phyloP scores from a whole-genome alignment of 305 asterid species.

The Solanum hybrid region DNA sequence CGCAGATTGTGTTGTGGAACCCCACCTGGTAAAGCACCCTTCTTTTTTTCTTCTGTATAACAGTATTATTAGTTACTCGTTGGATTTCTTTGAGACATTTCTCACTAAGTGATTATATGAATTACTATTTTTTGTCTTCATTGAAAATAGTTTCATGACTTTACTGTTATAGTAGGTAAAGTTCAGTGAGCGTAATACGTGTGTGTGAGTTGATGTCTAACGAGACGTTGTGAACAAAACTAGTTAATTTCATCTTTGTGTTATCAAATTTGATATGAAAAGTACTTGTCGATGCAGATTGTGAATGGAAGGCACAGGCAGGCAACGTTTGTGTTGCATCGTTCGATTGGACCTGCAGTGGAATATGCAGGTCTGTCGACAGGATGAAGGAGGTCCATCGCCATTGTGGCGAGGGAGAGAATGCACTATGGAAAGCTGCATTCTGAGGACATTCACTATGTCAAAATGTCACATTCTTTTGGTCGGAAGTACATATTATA shows the following conservation, averaged over 20 bases:
- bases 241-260: background rate
- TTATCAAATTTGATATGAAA: background rate
- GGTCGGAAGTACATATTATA: background rate
- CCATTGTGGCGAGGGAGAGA: constrained; percentile 46
- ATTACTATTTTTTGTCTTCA: background rate
- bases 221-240: background rate
- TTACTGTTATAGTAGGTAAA: background rate
- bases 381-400: constrained; percentile 50
- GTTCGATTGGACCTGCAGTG: constrained; percentile 58
- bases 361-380: constrained; percentile 44
- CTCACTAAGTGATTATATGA: background rate
- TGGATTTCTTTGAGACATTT: background rate
- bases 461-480: background rate
- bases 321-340: constrained; percentile 52
- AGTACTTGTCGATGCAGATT: constrained; percentile 25
- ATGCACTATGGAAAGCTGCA: constrained; percentile 33
- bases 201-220: background rate
- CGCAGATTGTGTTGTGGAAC: constrained; percentile 44
- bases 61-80: background rate
- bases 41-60: background rate
- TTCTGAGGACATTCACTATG: constrained; percentile 5
- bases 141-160: background rate
- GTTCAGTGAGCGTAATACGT: background rate
- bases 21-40: constrained; percentile 32
- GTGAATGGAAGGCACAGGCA: constrained; percentile 61